Percentiles rank a stretch among this genome's conserved stretches.
phyloP scores from a whole-genome alignment of 257 asterid species.

The Forsythia suspensa region DNA sequence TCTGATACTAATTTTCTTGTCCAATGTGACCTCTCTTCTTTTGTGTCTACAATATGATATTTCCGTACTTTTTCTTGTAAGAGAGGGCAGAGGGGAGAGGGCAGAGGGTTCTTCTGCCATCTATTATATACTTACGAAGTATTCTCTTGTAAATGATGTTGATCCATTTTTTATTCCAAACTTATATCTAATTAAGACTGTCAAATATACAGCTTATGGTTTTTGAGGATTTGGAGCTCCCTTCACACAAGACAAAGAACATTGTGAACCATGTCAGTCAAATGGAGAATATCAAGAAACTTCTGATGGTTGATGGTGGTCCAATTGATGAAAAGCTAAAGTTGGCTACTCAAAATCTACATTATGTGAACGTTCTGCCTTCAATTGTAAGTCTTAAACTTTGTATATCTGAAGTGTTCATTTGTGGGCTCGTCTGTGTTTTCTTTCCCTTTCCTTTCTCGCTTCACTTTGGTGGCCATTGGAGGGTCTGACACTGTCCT shows the following conservation, averaged over 20 bases:
- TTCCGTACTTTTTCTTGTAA: not conserved
- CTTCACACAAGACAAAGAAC: constrained; percentile 90
- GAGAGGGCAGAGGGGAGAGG: not conserved
- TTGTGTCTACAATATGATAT: not conserved
- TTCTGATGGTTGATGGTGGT: constrained; percentile 84
- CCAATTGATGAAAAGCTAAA: constrained; percentile 70
- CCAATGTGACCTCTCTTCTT: not conserved
- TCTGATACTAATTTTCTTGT: not conserved
- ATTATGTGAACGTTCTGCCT: constrained; percentile 86
- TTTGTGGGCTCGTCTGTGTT: not conserved
- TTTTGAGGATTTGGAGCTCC: constrained; percentile 78
- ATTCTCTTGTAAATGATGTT: constrained; percentile 7
- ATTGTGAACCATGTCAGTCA: constrained; percentile 64
- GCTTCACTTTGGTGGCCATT: not conserved
- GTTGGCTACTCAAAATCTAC: constrained; percentile 85
- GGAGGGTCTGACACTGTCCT: not conserved
- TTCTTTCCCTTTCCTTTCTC: not conserved
- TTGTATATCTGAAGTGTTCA: not conserved
- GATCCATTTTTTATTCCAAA: not conserved
- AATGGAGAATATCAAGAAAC: constrained; percentile 74
- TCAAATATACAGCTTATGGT: constrained; percentile 63
- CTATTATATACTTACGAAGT: not conserved
- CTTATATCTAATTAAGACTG: constrained; percentile 24
- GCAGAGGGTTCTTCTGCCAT: not conserved
- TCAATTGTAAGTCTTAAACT: constrained; percentile 63